Evolutionary conservation across 495 filamentous ascomycete genomes (phyloP), one percentile per base, ranked within the genome.

Genomic region (Wilcoxina mikolae): DNA sequence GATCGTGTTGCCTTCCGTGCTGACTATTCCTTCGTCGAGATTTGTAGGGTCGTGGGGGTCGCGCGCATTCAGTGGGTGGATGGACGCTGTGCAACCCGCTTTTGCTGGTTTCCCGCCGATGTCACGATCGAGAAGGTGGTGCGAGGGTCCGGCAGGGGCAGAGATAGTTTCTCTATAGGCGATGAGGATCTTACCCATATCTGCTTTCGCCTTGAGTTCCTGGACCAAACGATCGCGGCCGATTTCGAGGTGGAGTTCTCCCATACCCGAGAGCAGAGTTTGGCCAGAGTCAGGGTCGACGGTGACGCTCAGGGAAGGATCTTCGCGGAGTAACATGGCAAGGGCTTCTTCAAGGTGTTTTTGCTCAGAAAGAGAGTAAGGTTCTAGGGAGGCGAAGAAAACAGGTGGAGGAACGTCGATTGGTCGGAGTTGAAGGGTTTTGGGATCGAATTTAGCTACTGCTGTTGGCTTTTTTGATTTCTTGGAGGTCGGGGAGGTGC

Each of bases 191-290:
- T 79, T 78, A n/a, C 93, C 89, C 78, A 91, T 94, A 11, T 81
- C 70, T 4, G 87, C 88, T 62, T 82, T 96, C 58, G 75, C 87
- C 64, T 90, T 94, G 68, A 95, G 81, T 58, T 95, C 86, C 31
- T 83, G 82, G 50, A 90, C 76, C 4, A 99, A 78, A 20, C 90
- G 76, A 68, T 96, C 87, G 25, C 82, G 74, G 2, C 93, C 88
- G 31, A 99, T 91, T 59, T 99, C 93, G 2, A 99, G 78, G 67
- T 99, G 93, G n/a, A 99, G 77, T 51, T 94, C 86, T 2, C 93
- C 93, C 93, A 99, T 99, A 10, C 93, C 93, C 33, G 84, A 86
- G 1, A 99, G 73, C 7, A 94, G 81, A 17, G 88, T 95, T 59
- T 95, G 90, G 1, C 89, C 91, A 0, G 86, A 87, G 64, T 95